phyloP scores from a whole-genome alignment of 2,329 filamentous ascomycete genomes.

The Alternaria dauci region DNA sequence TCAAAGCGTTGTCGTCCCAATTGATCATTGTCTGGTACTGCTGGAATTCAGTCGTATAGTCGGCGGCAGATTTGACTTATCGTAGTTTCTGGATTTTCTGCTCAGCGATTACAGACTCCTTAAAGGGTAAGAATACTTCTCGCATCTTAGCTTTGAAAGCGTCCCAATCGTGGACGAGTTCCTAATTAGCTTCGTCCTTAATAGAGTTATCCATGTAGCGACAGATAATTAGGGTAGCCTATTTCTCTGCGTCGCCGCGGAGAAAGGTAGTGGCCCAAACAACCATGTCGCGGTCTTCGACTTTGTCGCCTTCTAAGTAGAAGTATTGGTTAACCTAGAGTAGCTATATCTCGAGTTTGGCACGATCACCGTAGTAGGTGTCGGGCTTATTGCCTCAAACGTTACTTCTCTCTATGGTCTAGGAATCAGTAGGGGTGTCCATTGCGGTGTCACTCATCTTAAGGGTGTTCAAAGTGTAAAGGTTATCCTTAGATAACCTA shows the following conservation, averaged over 20 bases:
- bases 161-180: not conserved
- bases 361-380: too few relatives aligned
- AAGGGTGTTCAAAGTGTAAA: not conserved
- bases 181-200: not conserved
- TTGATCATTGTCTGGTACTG: not conserved
- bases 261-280: too few relatives aligned
- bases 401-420: too few relatives aligned
- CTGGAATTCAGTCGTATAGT: not conserved
- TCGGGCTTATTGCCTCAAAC: too few relatives aligned
- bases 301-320: too few relatives aligned
- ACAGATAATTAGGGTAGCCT: too few relatives aligned
- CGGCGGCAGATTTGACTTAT: not conserved
- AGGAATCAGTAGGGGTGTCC: too few relatives aligned
- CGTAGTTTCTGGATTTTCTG: not conserved
- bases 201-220: not conserved
- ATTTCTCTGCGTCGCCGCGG: too few relatives aligned
- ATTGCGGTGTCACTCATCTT: not conserved
- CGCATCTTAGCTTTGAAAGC: not conserved
- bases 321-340: too few relatives aligned
- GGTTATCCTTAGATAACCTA: not conserved
- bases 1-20: not conserved
- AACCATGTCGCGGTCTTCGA: too few relatives aligned
- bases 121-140: not conserved
- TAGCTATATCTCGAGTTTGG: too few relatives aligned
- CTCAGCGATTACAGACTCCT: not conserved